Base-by-base conservation (phyloP, 2,329 filamentous ascomycete species). In the Penicillium crustosum region DNA sequence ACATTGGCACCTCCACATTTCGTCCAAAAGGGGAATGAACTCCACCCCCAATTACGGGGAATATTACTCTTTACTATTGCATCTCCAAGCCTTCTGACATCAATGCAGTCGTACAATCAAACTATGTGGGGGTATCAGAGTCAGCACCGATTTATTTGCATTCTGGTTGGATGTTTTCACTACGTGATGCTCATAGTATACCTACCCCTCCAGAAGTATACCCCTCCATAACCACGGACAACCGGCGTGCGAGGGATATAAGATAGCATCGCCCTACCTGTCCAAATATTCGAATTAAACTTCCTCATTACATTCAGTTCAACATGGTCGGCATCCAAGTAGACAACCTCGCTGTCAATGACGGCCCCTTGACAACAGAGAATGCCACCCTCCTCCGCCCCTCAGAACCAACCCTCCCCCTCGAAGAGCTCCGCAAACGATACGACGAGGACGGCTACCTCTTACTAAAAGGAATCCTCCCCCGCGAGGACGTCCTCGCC, bases 381-480 rank as follows among this genome's bases (percentile, higher is more conserved):
- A 78, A 82, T 57, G 74, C 80, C 2, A 72, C 71, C 0, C 68
- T 71, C 21, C 68, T 84, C 25, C 75, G 67, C 9, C 71, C 75
- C 17, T 82, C 81, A 0, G 70, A 74, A 8, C 76, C 77, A 1
- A 66, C 71, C 31, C 71, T 78, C 12, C 79, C 82, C 0, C 57
- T 83, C 9, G 75, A 80, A 38, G 79, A 82, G 42, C 73, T 84
- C 1, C 76, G 76, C n/a, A 64, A 67, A 5, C 77, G 79, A 31
- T 82, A 78, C 63, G 61, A 77, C 6, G 67, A 78, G 58, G 78
- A 86, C 45, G 83, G 83, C 23, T 85, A 86, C 61, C 68, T 86
- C 29, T 82, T 83, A 53, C 54, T 86, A 2, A 86, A 85, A 61
- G 77, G 78, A 0, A 67, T 86, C 0, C 70, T 86, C 2, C 83